Conservation (phyloP, 2,329 filamentous ascomycete species). For the Hymenoscyphus scutula region DNA sequence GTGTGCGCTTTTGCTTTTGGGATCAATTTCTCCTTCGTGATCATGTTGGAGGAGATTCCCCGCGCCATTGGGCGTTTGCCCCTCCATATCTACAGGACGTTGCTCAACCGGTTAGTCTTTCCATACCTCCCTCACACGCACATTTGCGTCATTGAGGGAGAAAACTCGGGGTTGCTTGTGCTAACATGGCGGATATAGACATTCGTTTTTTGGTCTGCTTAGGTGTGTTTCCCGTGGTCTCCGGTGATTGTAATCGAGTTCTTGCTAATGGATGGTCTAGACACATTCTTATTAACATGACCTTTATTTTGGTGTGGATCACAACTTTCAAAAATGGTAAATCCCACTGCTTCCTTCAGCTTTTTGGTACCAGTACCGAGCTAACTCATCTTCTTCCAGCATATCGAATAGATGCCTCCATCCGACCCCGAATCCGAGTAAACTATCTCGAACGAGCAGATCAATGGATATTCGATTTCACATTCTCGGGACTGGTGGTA, state of each 20-base stretch:
- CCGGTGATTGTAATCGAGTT: background rate
- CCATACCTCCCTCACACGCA: background rate
- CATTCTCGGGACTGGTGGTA: slow-evolving; percentile 23
- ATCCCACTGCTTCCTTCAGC: background rate
- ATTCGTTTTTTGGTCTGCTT: slow-evolving; percentile 31
- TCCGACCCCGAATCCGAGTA: slow-evolving; percentile 29
- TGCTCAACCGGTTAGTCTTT: slow-evolving; percentile 28
- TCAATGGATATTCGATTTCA: slow-evolving; percentile 28
- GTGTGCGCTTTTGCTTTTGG: background rate
- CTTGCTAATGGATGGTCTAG: background rate
- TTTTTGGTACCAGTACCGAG: background rate
- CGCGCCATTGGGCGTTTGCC: slow-evolving; percentile 25
- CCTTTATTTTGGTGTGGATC: slow-evolving; percentile 32
- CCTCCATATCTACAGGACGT: slow-evolving; percentile 30
- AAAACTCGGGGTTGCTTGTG: background rate
- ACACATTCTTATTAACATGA: slow-evolving; percentile 33
- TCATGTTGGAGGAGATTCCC: slow-evolving; percentile 14
- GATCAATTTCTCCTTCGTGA: background rate
- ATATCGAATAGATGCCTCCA: slow-evolving; percentile 31
- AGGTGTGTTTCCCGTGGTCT: slow-evolving; percentile 10
- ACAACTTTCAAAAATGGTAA: slow-evolving; percentile 35
- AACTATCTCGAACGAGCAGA: slow-evolving; percentile 30
- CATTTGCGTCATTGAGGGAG: background rate
- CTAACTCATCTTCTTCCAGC: slow-evolving; percentile 18
- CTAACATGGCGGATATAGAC: slow-evolving; percentile 21